Evolutionary conservation across 2,329 filamentous ascomycete genomes (phyloP).

Genomic region (Botrytis cinerea): DNA sequence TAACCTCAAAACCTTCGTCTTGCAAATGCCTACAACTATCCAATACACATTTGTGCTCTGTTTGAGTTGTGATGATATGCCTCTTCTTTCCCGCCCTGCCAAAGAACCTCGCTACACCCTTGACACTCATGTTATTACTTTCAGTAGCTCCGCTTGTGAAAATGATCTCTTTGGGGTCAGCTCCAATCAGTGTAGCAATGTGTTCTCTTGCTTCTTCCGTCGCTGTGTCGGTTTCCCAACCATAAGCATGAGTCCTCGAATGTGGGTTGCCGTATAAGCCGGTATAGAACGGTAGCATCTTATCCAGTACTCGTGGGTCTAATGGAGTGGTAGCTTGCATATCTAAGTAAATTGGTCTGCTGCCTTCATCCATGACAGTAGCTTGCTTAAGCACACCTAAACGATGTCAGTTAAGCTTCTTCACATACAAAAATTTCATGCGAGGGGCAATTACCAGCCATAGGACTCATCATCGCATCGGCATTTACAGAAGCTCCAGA

Average conservation of each 20-base stretch:
- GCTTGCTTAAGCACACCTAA: slow-evolving; percentile 83
- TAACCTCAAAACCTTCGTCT: slow-evolving; percentile 94
- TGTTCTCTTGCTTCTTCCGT: slow-evolving; percentile 84
- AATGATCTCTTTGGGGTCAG: slow-evolving; percentile 96
- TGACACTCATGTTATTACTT: slow-evolving; percentile 99
- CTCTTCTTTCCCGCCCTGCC: slow-evolving; percentile 93
- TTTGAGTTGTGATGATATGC: slow-evolving; percentile 96
- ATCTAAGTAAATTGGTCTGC: slow-evolving; percentile 93
- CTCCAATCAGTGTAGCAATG: slow-evolving; percentile 84
- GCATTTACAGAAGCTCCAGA: slow-evolving; percentile 36
- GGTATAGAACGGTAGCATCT: slow-evolving; percentile 93
- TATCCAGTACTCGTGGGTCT: slow-evolving; percentile 91
- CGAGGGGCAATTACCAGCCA: slow-evolving; percentile 56
- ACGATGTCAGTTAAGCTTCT: slow-evolving; percentile 31
- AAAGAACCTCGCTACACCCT: slow-evolving; percentile 95
- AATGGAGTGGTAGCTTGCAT: slow-evolving; percentile 97
- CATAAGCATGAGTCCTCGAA: slow-evolving; percentile 95
- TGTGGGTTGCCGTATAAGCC: slow-evolving; percentile 96
- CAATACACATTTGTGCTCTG: slow-evolving; percentile 97
- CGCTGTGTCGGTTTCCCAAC: slow-evolving; percentile 96
- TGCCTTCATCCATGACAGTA: slow-evolving; percentile 88
- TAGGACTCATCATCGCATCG: slow-evolving; percentile 75
- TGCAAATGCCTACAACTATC: slow-evolving; percentile 97
- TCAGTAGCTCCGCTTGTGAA: slow-evolving; percentile 98
- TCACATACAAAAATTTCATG: slow-evolving; percentile 24